Base-by-base conservation (phyloP, 768 basidiomycete genomes). In the Suillus variegatus region DNA sequence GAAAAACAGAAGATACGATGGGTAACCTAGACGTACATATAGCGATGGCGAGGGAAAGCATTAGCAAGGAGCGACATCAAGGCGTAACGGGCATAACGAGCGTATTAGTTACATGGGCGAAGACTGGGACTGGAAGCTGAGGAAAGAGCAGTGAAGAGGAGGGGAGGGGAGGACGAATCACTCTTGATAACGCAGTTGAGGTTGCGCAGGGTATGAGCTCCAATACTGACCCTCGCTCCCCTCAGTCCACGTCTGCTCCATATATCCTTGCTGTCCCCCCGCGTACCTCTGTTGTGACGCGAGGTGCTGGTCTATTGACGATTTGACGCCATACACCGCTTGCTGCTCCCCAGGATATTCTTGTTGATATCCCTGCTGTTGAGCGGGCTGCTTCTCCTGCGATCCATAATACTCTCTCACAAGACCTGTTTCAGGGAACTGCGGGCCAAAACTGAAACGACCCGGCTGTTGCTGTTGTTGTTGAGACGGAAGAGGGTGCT, bases 21-120 rank as follows among this genome's bases (percentile, higher is more conserved):
- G 40, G 57, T 58, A 58, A 28, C 57, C 40, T 58, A 58, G 57
- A 58, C 22, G 9, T 58, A 58, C 57, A 58, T 5, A 57, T 25
- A 58, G 57, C 40, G 22, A 41, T 41, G 57, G 22, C 25, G 57
- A 58, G 3, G 22, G 8, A 10, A 25, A 36, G 32, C 54, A 32
- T n/a, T 55, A 25, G 18, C 40, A 58, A 58, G 22, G 38, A 58
- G 10, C 18, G 57, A 18, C 57, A 25, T 58, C 40, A 41, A 25
- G 40, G 25, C 57, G 18, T 58, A 38, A 6, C 9, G 40, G 57
- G 16, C 40, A 58, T 58, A 58, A 58, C 16, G 16, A 41, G 40
- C 25, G 22, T 41, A 28, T 25, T 58, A 5, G 6, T 58, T 10
- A 41, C 16, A 22, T 25, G 22, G 9, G 38, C 38, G 22, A 58